These are phyloP conservation scores for Dicorynia guianensis DNA, from an alignment of 306 rosid species.

Conservation along the genomic window DNA sequence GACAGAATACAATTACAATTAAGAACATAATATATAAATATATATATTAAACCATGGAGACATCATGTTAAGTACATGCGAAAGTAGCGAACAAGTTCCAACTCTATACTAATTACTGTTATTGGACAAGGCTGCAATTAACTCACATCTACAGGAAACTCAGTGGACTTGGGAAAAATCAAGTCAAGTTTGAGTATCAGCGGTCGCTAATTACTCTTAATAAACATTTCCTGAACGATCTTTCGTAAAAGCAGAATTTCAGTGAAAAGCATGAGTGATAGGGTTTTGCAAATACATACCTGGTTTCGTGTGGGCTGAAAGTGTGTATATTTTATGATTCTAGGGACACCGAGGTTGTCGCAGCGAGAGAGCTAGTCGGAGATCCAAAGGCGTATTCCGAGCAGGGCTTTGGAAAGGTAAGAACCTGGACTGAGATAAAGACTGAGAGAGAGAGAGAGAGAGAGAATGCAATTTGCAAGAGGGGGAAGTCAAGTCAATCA, in stretches of 20 bases:
- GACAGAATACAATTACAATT: background rate
- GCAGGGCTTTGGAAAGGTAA: background rate
- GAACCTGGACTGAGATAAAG: background rate
- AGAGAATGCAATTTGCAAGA: background rate
- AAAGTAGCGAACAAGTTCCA: background rate
- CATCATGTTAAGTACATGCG: background rate
- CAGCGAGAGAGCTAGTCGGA: too few relatives aligned
- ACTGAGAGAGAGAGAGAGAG: background rate
- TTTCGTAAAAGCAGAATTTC: too few relatives aligned
- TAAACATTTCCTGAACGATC: too few relatives aligned
- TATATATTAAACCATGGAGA: background rate
- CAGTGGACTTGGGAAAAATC: background rate
- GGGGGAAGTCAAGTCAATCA: conserved; percentile 21
- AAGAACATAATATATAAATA: background rate
- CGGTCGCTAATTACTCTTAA: too few relatives aligned
- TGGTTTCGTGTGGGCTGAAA: background rate
- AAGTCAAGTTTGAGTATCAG: background rate
- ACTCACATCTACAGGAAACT: too few relatives aligned
- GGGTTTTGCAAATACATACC: background rate
- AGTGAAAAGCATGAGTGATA: background rate
- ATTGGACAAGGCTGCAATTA: background rate
- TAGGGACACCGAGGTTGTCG: conserved; percentile 17
- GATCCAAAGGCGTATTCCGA: background rate
- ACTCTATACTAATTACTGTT: background rate
- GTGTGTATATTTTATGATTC: background rate